Base-by-base conservation (phyloP, 1,139 yeast genomes). In the Kurtzmaniella quercitrusa region DNA sequence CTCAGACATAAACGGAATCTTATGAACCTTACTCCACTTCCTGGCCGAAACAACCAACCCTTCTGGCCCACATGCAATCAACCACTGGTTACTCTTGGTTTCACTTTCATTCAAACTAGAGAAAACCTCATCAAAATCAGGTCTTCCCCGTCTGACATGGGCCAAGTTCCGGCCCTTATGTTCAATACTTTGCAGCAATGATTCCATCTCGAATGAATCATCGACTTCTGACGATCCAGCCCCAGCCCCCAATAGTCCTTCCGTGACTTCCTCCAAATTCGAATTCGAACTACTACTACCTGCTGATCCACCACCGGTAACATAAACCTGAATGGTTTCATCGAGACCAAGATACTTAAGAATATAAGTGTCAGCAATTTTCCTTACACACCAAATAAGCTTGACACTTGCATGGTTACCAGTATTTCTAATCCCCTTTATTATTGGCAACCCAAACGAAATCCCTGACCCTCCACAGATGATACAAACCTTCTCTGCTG, bases 391-490 rank as follows among this genome's bases (percentile, higher is more conserved):
- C 94, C 94, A 85, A 0, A 76, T 58, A 41, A 70, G 53, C 11
- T 59, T 60, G 6, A 53, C 50, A 33, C 42, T 34, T 16, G 41
- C 45, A n/a, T 39, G 18, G 41, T 47, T 41, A 21, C 55, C 45
- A 15, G 42, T 37, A 8, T 39, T 23, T 18, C 40, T 39, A 42
- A 80, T 70, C 50, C 68, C 64, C 47, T 66, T 58, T 55, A 63
- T 70, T 3, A 85, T 48, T 0, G 95, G 87, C 2, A 88, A 65
- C 0, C 88, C 93, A 53, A 81, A 78, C 0, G 96, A 83, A 5
- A 90, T 75, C 0, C 96, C 97, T 0, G 95, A 80, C 0, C 97
- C 97, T 8, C 96, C 97, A 31, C 90, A 85, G 3, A 89, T 62
- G 8, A 89, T 73, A 9, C 75, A 60, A 0, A 82, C 77, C 42